These are phyloP conservation scores for Erythrobasidium yunnanense DNA, from an alignment of 768 basidiomycete genomes.

Conservation along the genomic window DNA sequence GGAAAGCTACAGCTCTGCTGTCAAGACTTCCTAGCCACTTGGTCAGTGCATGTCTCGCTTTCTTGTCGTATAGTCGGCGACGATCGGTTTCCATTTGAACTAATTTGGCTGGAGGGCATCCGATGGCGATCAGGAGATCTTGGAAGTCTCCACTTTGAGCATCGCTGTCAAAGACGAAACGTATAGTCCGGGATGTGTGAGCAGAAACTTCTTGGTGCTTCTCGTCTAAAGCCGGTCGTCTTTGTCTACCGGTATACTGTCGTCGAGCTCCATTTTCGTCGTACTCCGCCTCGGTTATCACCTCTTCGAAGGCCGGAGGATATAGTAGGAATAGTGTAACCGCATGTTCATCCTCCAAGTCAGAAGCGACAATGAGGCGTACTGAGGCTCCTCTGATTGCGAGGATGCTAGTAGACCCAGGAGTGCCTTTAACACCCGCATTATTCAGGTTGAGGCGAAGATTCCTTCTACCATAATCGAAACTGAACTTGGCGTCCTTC, in stretches of 20 bases:
- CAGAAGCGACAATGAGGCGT: neutral
- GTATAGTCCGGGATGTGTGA: conserved; percentile 14
- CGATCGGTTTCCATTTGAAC: neutral
- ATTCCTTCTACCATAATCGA: conserved; percentile 1
- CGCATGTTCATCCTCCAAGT: conserved; percentile 2
- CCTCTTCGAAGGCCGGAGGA: conserved; percentile 16
- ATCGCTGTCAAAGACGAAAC: conserved; percentile 19
- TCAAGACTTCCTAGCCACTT: neutral
- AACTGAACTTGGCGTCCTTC: conserved; percentile 1
- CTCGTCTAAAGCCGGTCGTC: neutral
- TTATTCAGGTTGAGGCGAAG: neutral
- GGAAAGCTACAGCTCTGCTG: conserved; percentile 19
- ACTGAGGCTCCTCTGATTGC: conserved; percentile 3
- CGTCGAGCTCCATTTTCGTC: neutral
- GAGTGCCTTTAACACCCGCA: neutral
- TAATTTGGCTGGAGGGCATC: neutral
- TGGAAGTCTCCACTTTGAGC: conserved; percentile 10
- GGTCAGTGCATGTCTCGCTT: neutral
- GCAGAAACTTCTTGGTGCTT: conserved; percentile 6
- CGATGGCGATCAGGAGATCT: conserved; percentile 10
- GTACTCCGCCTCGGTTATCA: neutral
- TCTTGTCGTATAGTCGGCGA: neutral
- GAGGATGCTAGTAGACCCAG: conserved; percentile 4
- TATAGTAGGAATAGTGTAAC: neutral
- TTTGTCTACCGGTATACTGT: conserved; percentile 8